Evolutionary conservation across 306 rosid genomes (phyloP), one percentile per base, ranked within the genome.

Genomic region (Dicorynia guianensis): DNA sequence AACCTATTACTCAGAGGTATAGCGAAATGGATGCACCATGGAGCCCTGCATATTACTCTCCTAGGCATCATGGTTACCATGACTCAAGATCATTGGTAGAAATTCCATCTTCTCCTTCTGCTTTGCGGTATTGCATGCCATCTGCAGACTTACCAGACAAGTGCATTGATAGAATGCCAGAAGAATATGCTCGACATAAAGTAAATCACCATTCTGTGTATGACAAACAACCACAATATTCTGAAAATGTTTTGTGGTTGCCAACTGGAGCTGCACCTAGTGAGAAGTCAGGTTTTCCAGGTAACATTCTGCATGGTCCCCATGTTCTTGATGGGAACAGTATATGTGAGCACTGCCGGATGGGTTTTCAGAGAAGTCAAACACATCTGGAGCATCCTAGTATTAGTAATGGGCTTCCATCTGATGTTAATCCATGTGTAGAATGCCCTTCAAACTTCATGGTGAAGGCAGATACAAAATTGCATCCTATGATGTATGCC

Each of bases 21-120:
- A 83, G 54, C 39, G 97, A 95, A 72, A 81, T 87, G 77, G 99
- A 96, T 82, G 75, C 90, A 65, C 89, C 91, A 1, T 90, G 96
- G 97, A 92, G 92, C 85, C 91, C 99, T 69, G 90, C 92, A 4
- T 92, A 82, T 86, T 86, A 84, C 83, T 96, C 99, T 76, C 99
- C 99, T 5, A 89, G 94, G 88, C 91, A 89, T 81, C 93, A 82
- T 46, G 91, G 86, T 62, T 90, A 62, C 52, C 87, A 78, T 62
- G 97, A 93, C 65, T 79, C 97, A 12, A 83, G 96, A 82, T 77
- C 86, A 13, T 49, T 86, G 80, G 81, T 63, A 35, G 98, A 96
- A 55, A 89, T 72, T 87, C 96, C 99, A 25, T 79, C 99, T 66
- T 89, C 98, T 67, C 99, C 99, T 43, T 79, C 92, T n/a, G 72